Percentiles rank a stretch among this genome's conserved stretches.
Evolutionary conservation across 2,329 filamentous ascomycete genomes (phyloP).

Genomic region (Clonostachys sp.): DNA sequence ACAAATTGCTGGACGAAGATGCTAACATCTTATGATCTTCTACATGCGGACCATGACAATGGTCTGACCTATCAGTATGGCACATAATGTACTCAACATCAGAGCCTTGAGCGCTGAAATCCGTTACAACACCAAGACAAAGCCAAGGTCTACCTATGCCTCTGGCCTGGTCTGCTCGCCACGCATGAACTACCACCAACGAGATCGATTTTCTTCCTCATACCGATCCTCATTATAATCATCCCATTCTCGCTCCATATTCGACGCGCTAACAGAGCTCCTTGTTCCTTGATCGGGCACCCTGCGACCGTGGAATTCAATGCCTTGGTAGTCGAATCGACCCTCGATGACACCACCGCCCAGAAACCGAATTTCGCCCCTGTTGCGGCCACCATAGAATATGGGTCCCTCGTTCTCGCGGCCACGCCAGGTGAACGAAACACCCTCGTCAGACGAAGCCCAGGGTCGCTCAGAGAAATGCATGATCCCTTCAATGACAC

Average conservation of each 20-base stretch:
- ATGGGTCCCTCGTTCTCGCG: conserved; percentile 19
- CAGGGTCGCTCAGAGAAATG: conserved; percentile 27
- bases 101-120: too few relatives aligned
- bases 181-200: conserved; percentile 5
- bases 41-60: too few relatives aligned
- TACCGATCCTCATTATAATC: conserved; percentile 19
- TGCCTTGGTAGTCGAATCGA: conserved; percentile 12
- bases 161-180: too few relatives aligned
- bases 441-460: conserved; percentile 15
- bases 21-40: too few relatives aligned
- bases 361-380: conserved; percentile 27
- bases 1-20: too few relatives aligned
- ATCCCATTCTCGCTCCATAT: conserved; percentile 19
- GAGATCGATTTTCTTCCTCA: conserved; percentile 13
- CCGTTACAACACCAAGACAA: too few relatives aligned
- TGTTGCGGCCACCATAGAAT: conserved; percentile 14
- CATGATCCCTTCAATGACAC: conserved; percentile 33
- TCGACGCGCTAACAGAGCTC: conserved; percentile 15
- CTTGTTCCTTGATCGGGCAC: conserved; percentile 16
- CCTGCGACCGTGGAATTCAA: conserved; percentile 19
- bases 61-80: too few relatives aligned
- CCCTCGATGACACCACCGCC: conserved; percentile 28
- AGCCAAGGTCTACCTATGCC: too few relatives aligned
- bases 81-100: too few relatives aligned
- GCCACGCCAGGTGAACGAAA: conserved; percentile 29